Percentiles rank a stretch among this genome's conserved stretches.
Evolutionary conservation across 441 rosid species (phyloP).

Genomic region (Iberis amara): DNA sequence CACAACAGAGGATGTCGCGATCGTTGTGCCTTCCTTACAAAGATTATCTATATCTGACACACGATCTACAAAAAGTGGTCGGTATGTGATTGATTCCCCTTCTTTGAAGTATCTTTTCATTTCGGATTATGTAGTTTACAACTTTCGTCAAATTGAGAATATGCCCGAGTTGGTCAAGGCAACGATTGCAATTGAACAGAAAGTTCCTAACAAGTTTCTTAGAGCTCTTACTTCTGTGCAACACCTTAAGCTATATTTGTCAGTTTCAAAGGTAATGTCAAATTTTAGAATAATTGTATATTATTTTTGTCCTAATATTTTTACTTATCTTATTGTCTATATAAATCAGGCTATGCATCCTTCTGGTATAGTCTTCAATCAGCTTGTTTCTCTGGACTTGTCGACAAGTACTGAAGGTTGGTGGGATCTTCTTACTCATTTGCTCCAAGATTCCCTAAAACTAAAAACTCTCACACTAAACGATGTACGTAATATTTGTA

Average conservation of each 20-base stretch:
- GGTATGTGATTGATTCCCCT: not conserved
- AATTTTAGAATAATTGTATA: not conserved
- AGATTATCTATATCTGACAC: not conserved
- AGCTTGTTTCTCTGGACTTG: slow-evolving; percentile 14
- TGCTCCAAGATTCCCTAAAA: slow-evolving; percentile 17
- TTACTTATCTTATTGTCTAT: not conserved
- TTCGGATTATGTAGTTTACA: not conserved
- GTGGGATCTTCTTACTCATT: slow-evolving; percentile 9
- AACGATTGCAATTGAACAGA: not conserved
- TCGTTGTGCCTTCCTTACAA: slow-evolving; percentile 4
- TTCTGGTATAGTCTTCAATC: slow-evolving; percentile 3
- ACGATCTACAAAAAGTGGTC: too few relatives aligned
- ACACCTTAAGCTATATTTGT: not conserved
- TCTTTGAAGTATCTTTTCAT: slow-evolving; percentile 5
- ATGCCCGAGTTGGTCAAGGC: slow-evolving; percentile 19
- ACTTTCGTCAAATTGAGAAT: slow-evolving; percentile 1
- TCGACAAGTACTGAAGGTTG: not conserved
- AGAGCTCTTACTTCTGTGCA: slow-evolving; percentile 4
- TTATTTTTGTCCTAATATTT: too few relatives aligned
- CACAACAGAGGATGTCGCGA: not conserved
- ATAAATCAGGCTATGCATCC: not conserved
- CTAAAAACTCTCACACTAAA: slow-evolving; percentile 2
- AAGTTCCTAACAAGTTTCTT: not conserved
- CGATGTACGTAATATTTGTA: slow-evolving; percentile 7
- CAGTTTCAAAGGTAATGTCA: slow-evolving; percentile 13